Evolutionary conservation across 2,329 filamentous ascomycete species (phyloP).

Genomic region (Helicocarpus griseus): DNA sequence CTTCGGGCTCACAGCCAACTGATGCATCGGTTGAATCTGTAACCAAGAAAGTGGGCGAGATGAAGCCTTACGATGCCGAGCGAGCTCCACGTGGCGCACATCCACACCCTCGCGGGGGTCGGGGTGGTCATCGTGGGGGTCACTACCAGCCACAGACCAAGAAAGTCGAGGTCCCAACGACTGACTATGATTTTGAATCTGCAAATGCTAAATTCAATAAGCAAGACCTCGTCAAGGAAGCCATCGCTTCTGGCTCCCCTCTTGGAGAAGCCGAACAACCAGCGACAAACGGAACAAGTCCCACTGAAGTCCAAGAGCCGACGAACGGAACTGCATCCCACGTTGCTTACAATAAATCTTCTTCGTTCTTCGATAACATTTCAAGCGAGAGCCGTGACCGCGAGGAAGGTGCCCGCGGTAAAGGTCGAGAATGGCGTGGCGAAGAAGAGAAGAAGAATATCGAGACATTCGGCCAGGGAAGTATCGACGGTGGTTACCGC

Average conservation of each 20-base stretch:
- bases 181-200: constrained; percentile 85
- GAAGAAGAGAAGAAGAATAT: constrained; percentile 95
- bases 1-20: constrained; percentile 24
- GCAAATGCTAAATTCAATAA: constrained; percentile 86
- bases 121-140: constrained; percentile 36
- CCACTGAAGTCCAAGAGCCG: constrained; percentile 29
- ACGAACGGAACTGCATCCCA: constrained; percentile 27
- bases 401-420: constrained; percentile 56
- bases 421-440: constrained; percentile 76
- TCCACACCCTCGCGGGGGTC: constrained; percentile 36
- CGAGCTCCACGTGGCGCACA: constrained; percentile 30
- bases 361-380: constrained; percentile 97
- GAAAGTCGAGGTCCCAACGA: constrained; percentile 79
- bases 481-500: constrained; percentile 77
- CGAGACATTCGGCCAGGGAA: constrained; percentile 95
- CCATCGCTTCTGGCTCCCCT: constrained; percentile 67
- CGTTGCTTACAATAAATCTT: constrained; percentile 70
- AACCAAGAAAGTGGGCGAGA: constrained; percentile 37
- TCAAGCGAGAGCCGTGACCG: constrained; percentile 88
- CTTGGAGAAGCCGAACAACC: constrained; percentile 44
- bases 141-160: constrained; percentile 37
- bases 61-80: constrained; percentile 33
- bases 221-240: constrained; percentile 79
- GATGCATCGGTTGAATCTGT: constrained; percentile 32
- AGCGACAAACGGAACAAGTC: constrained; percentile 30